Base-by-base conservation (phyloP, 805 yeast genomes). In the Wickerhamiella galacta region DNA sequence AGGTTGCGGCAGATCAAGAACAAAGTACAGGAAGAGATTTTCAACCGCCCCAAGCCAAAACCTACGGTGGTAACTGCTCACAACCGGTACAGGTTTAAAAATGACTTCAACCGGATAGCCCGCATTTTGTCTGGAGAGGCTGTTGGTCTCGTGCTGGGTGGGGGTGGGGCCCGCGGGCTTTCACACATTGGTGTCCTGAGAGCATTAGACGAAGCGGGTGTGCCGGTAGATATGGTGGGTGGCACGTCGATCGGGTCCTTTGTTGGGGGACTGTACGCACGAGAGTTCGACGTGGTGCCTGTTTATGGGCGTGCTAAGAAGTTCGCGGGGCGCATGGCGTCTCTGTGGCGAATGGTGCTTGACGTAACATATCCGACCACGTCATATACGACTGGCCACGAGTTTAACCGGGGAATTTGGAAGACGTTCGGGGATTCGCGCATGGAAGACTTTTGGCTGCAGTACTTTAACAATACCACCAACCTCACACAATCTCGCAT, bases 171-270 rank as follows among this genome's bases (percentile, higher is more conserved):
- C 0, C 64, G 96, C 44, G 98, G 98, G 1, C 64, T 87, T 10
- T 70, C 94, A 10, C 98, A 87, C 51, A 63, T 87, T 25, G 98
- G 98, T 3, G 75, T 90, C 3, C 68, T 87, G n/a, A 70, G 72
- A 32, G 94, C 95, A 0, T 57, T 87, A 7, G 96, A 87, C 51
- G 92, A 80, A 41, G 72, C 73, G 35, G 95, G 95, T 0, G 78
- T 87, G 10, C 98, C 98, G 0, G 74, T 90, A 23, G 98, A 87
- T 55, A 60, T 85, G 39, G 70, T 87, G 32, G 98, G 98, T 1
- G 98, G 98, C 2, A 87, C 98, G 0, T 85, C 95, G 0, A 87
- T 87, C 33, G 98, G 98, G 0, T 72, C 96, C 0, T 82, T 90
- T 54, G 80, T 90, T 28, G 96, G 98, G 16, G 98, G 96, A 0